These are phyloP conservation scores for Pseudoperonospora humuli DNA, from an alignment of 352 stramenopile species.

Conservation along the genomic window DNA sequence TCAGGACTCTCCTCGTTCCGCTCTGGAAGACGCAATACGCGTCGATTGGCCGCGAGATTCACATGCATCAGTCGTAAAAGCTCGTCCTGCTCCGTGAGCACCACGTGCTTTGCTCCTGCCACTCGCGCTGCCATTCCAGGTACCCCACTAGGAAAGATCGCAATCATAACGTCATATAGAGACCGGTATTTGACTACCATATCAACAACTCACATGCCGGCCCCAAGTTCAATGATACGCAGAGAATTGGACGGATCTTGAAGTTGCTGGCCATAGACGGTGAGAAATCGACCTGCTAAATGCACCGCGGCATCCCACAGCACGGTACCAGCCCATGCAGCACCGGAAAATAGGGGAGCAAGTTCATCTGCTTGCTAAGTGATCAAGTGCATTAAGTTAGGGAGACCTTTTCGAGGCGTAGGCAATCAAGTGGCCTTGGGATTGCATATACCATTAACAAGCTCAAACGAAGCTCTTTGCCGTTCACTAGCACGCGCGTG, in stretches of 20 bases:
- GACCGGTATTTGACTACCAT: too few species aligned
- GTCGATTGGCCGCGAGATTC: constrained; percentile 53
- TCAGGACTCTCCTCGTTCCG: constrained; percentile 11
- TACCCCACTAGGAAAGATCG: too few species aligned
- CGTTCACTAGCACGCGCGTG: constrained; percentile 46
- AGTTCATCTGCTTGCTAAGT: constrained; percentile 77
- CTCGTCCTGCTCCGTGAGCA: constrained; percentile 89
- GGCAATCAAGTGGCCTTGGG: too few species aligned
- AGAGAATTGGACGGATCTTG: constrained; percentile 15
- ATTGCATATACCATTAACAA: constrained; percentile 57
- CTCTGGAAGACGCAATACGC: constrained; percentile 26
- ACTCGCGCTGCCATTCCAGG: constrained; percentile 88
- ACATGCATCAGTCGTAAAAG: constrained; percentile 79
- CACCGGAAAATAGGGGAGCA: constrained; percentile 89
- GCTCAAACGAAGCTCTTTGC: constrained; percentile 46
- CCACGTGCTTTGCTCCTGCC: constrained; percentile 69
- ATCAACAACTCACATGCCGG: constrained; percentile 54
- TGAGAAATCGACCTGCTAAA: constrained; percentile 47
- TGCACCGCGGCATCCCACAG: constrained; percentile 82
- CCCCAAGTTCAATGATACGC: constrained; percentile 76
- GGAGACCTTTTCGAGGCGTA: too few species aligned
- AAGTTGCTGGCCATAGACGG: constrained; percentile 36
- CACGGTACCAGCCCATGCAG: constrained; percentile 89
- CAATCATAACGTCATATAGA: too few species aligned
- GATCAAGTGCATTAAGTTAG: constrained; percentile 8